These are phyloP conservation scores for Oryza meyeriana DNA, from an alignment of 176 grass and related monocot genomes.

Conservation along the genomic window DNA sequence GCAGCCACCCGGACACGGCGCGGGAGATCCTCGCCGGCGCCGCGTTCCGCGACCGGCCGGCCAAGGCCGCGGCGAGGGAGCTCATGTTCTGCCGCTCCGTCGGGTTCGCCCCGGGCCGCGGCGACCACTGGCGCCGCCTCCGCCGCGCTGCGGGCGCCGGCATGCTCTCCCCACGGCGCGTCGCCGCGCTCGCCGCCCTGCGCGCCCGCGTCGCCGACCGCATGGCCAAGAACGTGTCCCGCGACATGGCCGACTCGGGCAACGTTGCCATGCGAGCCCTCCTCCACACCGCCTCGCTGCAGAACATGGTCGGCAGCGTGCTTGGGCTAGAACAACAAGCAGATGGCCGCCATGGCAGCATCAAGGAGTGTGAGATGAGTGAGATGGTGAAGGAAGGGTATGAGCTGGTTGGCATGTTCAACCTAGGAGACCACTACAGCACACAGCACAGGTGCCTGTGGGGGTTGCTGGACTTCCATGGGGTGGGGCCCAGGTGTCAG, in stretches of 20 bases:
- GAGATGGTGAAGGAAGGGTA: slow-evolving; percentile 47
- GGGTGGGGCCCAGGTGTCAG: slow-evolving; percentile 21
- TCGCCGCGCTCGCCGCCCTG: neutral
- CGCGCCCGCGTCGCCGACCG: neutral
- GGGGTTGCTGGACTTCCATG: slow-evolving; percentile 36
- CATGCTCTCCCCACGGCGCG: slow-evolving; percentile 41
- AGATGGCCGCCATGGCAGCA: no score
- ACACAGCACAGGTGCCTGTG: neutral
- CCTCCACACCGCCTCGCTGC: slow-evolving; percentile 31
- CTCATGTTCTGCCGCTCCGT: slow-evolving; percentile 51
- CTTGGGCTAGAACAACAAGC: slow-evolving; percentile 4
- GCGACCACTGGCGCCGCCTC: slow-evolving; percentile 41
- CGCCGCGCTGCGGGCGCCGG: slow-evolving; percentile 5
- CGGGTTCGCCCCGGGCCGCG: slow-evolving; percentile 35
- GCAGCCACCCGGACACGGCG: slow-evolving; percentile 39
- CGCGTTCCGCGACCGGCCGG: slow-evolving; percentile 35
- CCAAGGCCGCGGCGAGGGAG: slow-evolving; percentile 10
- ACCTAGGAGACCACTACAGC: slow-evolving; percentile 35
- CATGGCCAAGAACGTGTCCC: neutral
- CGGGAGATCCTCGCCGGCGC: slow-evolving; percentile 30
- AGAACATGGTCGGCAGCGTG: slow-evolving; percentile 41
- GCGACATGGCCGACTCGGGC: neutral
- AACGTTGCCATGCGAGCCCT: slow-evolving; percentile 27
- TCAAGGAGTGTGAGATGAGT: neutral
- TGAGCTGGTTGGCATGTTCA: slow-evolving; percentile 40